Evolutionary conservation across 1,139 yeast species (phyloP).

Genomic region (Entelexis sorbosivorans): DNA sequence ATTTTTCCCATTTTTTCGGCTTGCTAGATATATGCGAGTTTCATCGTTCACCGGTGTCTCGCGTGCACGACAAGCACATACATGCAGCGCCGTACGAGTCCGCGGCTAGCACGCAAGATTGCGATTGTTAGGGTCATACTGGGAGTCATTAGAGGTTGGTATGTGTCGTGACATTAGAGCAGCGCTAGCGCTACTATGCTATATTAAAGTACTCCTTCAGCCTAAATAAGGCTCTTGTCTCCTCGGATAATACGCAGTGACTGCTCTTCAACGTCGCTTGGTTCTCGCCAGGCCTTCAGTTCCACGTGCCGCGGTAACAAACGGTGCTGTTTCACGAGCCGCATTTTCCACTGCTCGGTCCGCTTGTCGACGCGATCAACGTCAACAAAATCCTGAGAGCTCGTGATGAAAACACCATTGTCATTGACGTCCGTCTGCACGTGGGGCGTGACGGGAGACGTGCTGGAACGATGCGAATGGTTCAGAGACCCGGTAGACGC

Average conservation of each 20-base stretch:
- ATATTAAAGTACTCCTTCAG: neutral
- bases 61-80: too few species aligned
- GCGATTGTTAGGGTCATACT: neutral
- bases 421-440: neutral
- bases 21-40: too few species aligned
- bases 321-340: conserved; percentile 32
- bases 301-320: conserved; percentile 28
- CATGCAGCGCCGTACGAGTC: too few species aligned
- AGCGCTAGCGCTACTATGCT: neutral
- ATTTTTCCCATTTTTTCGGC: too few species aligned
- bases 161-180: neutral
- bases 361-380: conserved; percentile 31
- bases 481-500: neutral
- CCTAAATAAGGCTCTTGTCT: neutral
- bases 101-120: too few species aligned
- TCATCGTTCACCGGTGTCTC: too few species aligned
- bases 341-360: conserved; percentile 36
- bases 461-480: neutral
- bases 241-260: conserved; percentile 14
- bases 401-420: conserved; percentile 21
- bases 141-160: neutral
- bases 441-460: neutral
- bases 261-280: conserved; percentile 29
- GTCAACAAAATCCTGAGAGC: conserved; percentile 26
- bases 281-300: conserved; percentile 32